A percentile compares a stretch with the other conserved stretches of the same genome.
Evolutionary conservation across 768 basidiomycete species (phyloP).

Genomic region (Leccinum disarticulatum): DNA sequence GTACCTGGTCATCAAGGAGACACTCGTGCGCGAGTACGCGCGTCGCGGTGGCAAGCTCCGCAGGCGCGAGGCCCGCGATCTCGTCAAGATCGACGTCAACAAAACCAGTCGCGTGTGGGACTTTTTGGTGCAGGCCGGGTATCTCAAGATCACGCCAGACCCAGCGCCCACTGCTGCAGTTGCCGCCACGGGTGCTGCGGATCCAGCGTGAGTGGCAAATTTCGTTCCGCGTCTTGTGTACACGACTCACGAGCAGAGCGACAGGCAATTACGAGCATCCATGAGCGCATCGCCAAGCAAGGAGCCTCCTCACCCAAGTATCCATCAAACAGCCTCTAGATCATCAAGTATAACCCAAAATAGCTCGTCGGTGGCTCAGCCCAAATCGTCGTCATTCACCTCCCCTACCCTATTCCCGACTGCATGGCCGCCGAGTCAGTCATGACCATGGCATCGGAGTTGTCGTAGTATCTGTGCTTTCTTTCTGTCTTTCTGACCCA

Average conservation of each 20-base stretch:
- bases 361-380: conserved; percentile 6
- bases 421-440: conserved; percentile 22
- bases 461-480: not conserved
- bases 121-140: conserved; percentile 84
- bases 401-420: conserved; percentile 26
- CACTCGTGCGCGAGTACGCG: conserved; percentile 90
- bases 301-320: conserved; percentile 24
- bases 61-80: conserved; percentile 82
- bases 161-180: conserved; percentile 34
- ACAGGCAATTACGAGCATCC: conserved; percentile 16
- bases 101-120: conserved; percentile 94
- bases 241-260: not conserved
- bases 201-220: conserved; percentile 35
- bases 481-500: not conserved
- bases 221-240: not conserved
- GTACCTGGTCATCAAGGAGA: conserved; percentile 95
- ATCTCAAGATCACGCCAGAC: conserved; percentile 67
- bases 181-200: conserved; percentile 10
- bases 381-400: conserved; percentile 17
- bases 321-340: conserved; percentile 6
- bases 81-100: conserved; percentile 91
- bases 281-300: conserved; percentile 28
- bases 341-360: conserved; percentile 15
- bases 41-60: conserved; percentile 85
- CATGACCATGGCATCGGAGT: conserved; percentile 1